Conservation (phyloP, 208 protist species). For the Entamoeba histolytica region DNA sequence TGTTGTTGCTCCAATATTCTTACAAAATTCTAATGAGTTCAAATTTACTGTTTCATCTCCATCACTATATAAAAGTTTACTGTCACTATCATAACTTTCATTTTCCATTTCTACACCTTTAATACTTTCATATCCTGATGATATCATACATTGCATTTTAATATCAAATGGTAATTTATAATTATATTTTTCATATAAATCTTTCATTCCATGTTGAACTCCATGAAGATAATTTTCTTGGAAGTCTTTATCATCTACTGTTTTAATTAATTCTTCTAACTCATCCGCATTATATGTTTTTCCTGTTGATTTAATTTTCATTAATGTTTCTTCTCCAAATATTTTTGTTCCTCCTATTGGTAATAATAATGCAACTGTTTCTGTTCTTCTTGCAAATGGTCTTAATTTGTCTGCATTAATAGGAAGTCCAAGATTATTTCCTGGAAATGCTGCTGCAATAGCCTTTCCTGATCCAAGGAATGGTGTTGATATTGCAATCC, state of each 20-base stretch:
- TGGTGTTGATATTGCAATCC: neutral
- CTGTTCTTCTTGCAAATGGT: neutral
- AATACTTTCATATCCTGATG: neutral
- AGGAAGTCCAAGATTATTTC: neutral
- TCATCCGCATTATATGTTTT: neutral
- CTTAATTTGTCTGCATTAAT: neutral
- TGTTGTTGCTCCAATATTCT: neutral
- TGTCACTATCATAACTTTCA: neutral
- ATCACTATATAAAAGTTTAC: neutral
- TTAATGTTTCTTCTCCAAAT: neutral
- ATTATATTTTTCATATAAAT: neutral
- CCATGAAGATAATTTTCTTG: no score
- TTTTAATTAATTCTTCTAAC: neutral
- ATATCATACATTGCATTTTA: neutral
- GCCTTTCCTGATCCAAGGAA: neutral
- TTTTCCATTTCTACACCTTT: neutral
- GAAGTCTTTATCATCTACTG: neutral
- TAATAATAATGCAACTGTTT: neutral
- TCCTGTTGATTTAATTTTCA: neutral
- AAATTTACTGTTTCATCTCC: neutral
- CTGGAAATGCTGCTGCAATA: neutral
- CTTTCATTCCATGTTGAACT: neutral
- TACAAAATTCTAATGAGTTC: neutral
- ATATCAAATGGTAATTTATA: neutral
- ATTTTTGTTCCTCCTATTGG: neutral